Percentiles rank a stretch among this genome's conserved stretches.
Evolutionary conservation across 75 land plant genomes (phyloP).

Genomic region (Cupressus sempervirens): DNA sequence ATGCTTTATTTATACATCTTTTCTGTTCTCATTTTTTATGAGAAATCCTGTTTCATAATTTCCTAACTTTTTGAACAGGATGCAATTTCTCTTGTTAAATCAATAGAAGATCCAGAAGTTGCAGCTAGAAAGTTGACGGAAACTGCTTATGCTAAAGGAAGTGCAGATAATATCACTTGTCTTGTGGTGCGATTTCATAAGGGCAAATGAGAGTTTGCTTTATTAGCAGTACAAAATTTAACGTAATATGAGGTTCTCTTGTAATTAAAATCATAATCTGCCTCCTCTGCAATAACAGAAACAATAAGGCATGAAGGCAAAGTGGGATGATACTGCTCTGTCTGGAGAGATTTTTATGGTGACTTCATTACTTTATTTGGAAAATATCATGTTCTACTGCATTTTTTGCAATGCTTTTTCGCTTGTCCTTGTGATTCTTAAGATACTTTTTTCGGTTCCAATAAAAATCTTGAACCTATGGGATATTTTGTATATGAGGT

Average conservation of each 20-base stretch:
- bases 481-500: neutral
- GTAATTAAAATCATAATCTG: neutral
- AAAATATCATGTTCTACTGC: neutral
- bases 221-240: neutral
- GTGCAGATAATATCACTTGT: slow-evolving; percentile 89
- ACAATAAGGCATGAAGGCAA: neutral
- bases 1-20: neutral
- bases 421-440: neutral
- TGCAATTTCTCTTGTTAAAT: slow-evolving; percentile 63
- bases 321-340: neutral
- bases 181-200: slow-evolving; percentile 84
- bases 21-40: neutral
- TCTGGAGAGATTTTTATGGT: neutral
- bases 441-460: neutral
- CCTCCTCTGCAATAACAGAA: neutral
- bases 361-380: neutral
- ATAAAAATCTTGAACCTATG: neutral
- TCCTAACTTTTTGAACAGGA: slow-evolving; percentile 41
- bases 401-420: neutral
- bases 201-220: slow-evolving; percentile 4
- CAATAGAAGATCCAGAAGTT: slow-evolving; percentile 66
- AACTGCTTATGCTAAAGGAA: slow-evolving; percentile 70
- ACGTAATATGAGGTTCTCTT: neutral
- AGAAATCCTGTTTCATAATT: neutral
- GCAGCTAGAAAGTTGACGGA: slow-evolving; percentile 79